Percentiles rank a stretch among this genome's conserved stretches.
phyloP scores from a whole-genome alignment of 1,284 basidiomycete genomes.

The Fistulina hepatica region DNA sequence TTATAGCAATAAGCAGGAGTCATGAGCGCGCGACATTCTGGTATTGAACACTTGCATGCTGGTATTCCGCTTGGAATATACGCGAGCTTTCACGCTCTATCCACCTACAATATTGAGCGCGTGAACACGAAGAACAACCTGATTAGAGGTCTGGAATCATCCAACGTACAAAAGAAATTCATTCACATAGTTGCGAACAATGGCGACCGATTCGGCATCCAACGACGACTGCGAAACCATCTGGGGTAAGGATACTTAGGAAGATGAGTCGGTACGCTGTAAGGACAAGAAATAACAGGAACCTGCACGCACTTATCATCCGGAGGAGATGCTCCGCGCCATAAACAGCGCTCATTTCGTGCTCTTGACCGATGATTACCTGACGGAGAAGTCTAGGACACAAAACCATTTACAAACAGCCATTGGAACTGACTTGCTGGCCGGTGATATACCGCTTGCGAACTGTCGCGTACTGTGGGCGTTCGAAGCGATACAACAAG shows the following conservation, averaged over 20 bases:
- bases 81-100: constrained; percentile 55
- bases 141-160: constrained; percentile 1
- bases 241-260: constrained; percentile 57
- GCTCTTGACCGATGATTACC: no score
- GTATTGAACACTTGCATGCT: constrained; percentile 60
- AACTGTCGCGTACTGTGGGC: constrained; percentile 82
- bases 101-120: constrained; percentile 35
- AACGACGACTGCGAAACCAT: constrained; percentile 87
- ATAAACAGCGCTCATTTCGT: constrained; percentile 87
- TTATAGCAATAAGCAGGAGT: no score
- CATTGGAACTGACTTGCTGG: no score
- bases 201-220: constrained; percentile 75
- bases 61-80: constrained; percentile 66
- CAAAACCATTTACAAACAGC: no score
- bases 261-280: constrained; percentile 1
- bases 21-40: constrained; percentile 64
- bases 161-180: constrained; percentile 76
- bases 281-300: background rate
- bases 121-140: constrained; percentile 1
- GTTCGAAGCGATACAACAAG: constrained; percentile 89
- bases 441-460: no score
- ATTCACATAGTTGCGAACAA: constrained; percentile 84
- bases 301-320: constrained; percentile 84
- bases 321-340: constrained; percentile 91
- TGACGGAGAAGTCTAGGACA: no score